phyloP scores from a whole-genome alignment of 2,329 filamentous ascomycete species.

The Arthrobotrys entomopaga region DNA sequence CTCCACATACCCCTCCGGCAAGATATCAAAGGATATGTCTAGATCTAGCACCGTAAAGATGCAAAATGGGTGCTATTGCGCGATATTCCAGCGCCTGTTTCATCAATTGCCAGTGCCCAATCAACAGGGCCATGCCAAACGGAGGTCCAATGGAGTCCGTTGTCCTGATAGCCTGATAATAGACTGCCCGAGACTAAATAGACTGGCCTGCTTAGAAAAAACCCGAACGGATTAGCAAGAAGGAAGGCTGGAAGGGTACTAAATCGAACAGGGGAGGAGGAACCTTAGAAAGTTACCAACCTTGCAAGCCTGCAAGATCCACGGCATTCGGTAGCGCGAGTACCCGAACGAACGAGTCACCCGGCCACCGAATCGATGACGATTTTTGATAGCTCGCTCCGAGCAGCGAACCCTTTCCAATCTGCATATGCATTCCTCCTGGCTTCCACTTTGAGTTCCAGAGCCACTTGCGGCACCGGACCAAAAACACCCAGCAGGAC shows the following conservation, averaged over 20 bases:
- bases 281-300: neutral
- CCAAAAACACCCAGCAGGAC: no score
- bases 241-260: no score
- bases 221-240: no score
- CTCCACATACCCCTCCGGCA: neutral
- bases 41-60: neutral
- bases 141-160: neutral
- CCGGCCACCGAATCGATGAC: neutral
- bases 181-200: no score
- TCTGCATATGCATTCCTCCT: neutral
- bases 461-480: no score
- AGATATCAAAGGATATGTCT: neutral
- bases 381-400: neutral
- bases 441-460: no score
- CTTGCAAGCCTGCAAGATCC: conserved; percentile 18
- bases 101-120: no score
- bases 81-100: neutral
- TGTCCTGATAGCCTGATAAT: no score
- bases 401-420: neutral
- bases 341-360: conserved; percentile 2
- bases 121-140: neutral
- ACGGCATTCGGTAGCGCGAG: conserved; percentile 25
- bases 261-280: neutral
- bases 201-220: no score
- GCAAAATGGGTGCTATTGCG: neutral